Percentiles rank a stretch among this genome's conserved stretches.
These are phyloP conservation scores for Claviceps maximensis DNA, from an alignment of 2,329 filamentous ascomycete genomes.

Conservation along the genomic window DNA sequence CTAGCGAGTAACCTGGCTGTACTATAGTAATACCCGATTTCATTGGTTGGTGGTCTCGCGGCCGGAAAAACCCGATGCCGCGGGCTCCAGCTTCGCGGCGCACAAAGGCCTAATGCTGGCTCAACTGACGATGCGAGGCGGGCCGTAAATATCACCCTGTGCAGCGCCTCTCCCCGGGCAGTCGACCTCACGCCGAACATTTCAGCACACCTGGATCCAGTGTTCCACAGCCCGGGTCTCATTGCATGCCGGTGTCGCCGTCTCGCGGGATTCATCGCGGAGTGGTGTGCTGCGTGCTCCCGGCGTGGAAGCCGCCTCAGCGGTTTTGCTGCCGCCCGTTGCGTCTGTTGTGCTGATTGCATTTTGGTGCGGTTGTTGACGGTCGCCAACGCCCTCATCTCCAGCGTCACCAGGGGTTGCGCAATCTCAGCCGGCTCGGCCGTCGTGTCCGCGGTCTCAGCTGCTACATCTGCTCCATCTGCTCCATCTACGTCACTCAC, in stretches of 20 bases:
- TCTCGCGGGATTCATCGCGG: neutral
- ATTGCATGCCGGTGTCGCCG: neutral
- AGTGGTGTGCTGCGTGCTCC: neutral
- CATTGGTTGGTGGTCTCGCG: neutral
- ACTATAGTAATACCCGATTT: neutral
- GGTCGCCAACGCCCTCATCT: too few species aligned
- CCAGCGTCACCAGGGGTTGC: too few species aligned
- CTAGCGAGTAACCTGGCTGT: neutral
- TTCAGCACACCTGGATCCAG: constrained; percentile 22
- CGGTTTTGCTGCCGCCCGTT: neutral
- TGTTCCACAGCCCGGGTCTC: constrained; percentile 1
- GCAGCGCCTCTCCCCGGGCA: constrained; percentile 22
- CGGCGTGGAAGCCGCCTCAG: neutral
- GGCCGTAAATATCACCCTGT: constrained; percentile 14
- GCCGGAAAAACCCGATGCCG: constrained; percentile 4
- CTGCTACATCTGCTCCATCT: neutral
- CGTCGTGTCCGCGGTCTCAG: neutral
- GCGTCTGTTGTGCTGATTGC: neutral
- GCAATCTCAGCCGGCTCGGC: too few species aligned
- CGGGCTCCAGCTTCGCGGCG: neutral
- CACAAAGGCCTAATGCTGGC: neutral
- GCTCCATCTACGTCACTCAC: neutral
- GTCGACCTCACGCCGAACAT: constrained; percentile 28
- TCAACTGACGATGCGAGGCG: neutral
- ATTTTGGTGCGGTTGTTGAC: neutral